Percentiles rank a stretch among this genome's conserved stretches.
Conservation (phyloP, 192 early-diverging fungal genomes). For the Dimargaris verticillata region DNA sequence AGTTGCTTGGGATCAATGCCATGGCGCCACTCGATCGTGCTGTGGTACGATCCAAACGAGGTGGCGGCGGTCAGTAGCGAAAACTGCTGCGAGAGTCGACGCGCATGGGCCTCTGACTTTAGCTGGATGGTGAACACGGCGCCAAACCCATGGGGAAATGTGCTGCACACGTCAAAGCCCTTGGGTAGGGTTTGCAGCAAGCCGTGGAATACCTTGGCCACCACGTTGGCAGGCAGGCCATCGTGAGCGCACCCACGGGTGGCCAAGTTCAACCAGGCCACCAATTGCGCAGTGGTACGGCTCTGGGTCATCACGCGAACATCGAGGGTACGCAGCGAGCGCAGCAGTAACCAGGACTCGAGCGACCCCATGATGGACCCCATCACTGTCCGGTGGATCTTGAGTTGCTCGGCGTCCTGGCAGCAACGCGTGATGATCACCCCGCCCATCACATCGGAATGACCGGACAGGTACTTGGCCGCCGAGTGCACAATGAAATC, state of each 20-base stretch:
- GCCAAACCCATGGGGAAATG: slow-evolving; percentile 13
- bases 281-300: slow-evolving; percentile 31
- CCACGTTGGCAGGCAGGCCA: slow-evolving; percentile 22
- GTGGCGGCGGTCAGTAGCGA: slow-evolving; percentile 37
- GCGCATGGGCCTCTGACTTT: slow-evolving; percentile 25
- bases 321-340: slow-evolving; percentile 37
- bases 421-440: slow-evolving; percentile 32
- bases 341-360: slow-evolving; percentile 47
- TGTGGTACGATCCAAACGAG: slow-evolving; percentile 45
- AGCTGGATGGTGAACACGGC: slow-evolving; percentile 28
- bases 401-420: slow-evolving; percentile 23
- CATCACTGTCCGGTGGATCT: slow-evolving; percentile 25
- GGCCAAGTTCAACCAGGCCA: slow-evolving; percentile 27
- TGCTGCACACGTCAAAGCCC: slow-evolving; percentile 11
- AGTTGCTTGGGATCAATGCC: slow-evolving; percentile 22
- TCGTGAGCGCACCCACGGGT: slow-evolving; percentile 19
- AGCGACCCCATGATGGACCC: slow-evolving; percentile 45
- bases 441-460: slow-evolving; percentile 51
- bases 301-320: slow-evolving; percentile 49
- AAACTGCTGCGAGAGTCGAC: slow-evolving; percentile 26
- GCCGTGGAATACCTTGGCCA: slow-evolving; percentile 22
- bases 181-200: slow-evolving; percentile 11
- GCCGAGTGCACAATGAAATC: slow-evolving; percentile 51
- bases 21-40: slow-evolving; percentile 50
- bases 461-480: slow-evolving; percentile 60